These are phyloP conservation scores for Symbiodinium natans DNA, from an alignment of 73 alveolate species.

Conservation along the genomic window DNA sequence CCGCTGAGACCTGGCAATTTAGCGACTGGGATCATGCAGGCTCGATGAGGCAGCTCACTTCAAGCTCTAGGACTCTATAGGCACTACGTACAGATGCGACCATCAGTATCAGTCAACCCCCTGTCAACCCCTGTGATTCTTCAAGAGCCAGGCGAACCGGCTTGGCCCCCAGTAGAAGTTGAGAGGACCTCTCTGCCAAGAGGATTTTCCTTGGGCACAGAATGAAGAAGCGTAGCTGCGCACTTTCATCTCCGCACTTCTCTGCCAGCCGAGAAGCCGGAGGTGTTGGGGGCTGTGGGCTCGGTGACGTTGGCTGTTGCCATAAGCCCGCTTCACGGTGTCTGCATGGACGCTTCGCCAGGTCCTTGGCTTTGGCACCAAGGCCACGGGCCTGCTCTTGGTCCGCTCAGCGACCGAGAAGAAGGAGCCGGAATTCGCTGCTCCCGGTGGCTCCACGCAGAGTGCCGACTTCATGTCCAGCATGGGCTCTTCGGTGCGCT, in stretches of 20 bases:
- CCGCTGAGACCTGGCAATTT: not conserved
- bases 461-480: constrained; percentile 15
- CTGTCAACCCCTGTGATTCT: too few species aligned
- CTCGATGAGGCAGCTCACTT: too few species aligned
- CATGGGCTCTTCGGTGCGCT: not conserved
- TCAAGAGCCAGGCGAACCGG: not conserved
- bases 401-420: not conserved
- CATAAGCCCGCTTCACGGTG: constrained; percentile 7
- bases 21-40: too few species aligned
- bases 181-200: constrained; percentile 13
- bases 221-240: not conserved
- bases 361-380: constrained; percentile 28
- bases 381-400: constrained; percentile 5
- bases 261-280: not conserved
- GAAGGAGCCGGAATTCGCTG: not conserved
- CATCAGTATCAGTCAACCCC: too few species aligned
- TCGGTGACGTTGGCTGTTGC: not conserved
- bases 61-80: too few species aligned
- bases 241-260: too few species aligned
- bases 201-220: not conserved
- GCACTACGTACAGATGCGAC: too few species aligned
- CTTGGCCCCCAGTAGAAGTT: not conserved
- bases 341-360: constrained; percentile 60
- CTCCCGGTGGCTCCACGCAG: not conserved
- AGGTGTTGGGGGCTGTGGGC: not conserved